A percentile compares a stretch with the other conserved stretches of the same genome.
These are phyloP conservation scores for Powellomyces hirtus DNA, from an alignment of 192 early-diverging fungal species.

Conservation along the genomic window DNA sequence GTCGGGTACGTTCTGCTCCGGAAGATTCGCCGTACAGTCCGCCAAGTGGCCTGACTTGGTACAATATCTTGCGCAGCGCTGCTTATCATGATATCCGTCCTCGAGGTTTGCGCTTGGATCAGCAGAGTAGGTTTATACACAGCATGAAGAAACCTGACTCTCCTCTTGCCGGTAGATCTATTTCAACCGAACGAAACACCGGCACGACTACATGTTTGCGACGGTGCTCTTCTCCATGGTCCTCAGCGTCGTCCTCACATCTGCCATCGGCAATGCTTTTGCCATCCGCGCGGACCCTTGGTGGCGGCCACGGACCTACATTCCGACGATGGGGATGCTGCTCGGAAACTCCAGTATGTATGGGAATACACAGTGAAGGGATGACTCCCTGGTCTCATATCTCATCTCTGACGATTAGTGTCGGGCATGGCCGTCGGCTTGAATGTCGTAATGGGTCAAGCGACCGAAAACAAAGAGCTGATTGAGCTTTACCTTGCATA, in stretches of 20 bases:
- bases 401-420: conserved; percentile 7
- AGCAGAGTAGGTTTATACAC: not conserved
- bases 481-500: conserved; percentile 64
- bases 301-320: conserved; percentile 71
- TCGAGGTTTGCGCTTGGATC: no score
- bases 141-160: not conserved
- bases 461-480: conserved; percentile 28
- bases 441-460: conserved; percentile 20
- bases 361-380: no score
- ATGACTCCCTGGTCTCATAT: no score
- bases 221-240: conserved; percentile 50
- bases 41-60: no score
- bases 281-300: conserved; percentile 71
- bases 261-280: conserved; percentile 56
- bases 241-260: conserved; percentile 50
- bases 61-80: no score
- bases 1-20: no score
- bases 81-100: not conserved
- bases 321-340: conserved; percentile 89
- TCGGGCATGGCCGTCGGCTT: conserved; percentile 29
- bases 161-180: conserved; percentile 56
- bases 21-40: no score
- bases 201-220: conserved; percentile 70
- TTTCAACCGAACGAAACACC: conserved; percentile 67
- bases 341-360: conserved; percentile 61